Conservation (phyloP, 2,329 filamentous ascomycete species). For the Biscogniauxia mediterranea region DNA sequence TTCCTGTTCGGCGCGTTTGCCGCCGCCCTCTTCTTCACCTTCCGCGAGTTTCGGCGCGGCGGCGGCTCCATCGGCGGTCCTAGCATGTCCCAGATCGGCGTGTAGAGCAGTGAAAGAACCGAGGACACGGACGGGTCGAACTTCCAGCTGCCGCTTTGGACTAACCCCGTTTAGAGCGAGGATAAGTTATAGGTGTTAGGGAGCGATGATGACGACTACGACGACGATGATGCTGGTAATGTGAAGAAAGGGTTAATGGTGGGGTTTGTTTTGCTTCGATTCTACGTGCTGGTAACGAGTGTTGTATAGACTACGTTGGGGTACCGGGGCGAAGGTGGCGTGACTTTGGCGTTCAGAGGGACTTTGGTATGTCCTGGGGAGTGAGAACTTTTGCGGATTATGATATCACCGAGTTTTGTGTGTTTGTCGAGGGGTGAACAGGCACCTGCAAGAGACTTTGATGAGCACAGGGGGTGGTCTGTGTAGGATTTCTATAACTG, state of each 20-base stretch:
- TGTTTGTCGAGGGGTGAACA: neutral
- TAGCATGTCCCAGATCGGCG: conserved; percentile 57
- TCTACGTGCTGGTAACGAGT: neutral
- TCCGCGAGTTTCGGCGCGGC: conserved; percentile 52
- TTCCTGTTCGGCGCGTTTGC: conserved; percentile 67
- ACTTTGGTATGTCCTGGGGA: neutral
- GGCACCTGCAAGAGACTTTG: neutral
- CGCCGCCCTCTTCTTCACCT: conserved; percentile 54
- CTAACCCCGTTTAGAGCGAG: too few species aligned
- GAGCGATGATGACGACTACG: neutral
- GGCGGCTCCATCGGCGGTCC: conserved; percentile 46
- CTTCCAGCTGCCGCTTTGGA: conserved; percentile 1
- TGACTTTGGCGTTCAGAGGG: neutral
- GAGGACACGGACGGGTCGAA: conserved; percentile 6
- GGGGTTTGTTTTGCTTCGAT: neutral
- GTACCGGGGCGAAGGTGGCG: neutral
- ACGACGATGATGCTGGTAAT: conserved; percentile 1
- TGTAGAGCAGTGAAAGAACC: conserved; percentile 32
- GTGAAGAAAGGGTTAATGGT: conserved; percentile 6
- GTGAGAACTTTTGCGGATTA: neutral
- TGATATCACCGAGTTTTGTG: neutral
- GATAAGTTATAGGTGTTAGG: neutral
- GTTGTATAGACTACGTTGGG: neutral
- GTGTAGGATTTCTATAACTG: too few species aligned
- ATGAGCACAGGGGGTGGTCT: too few species aligned